Evolutionary conservation across 371 early-diverging fungal genomes (phyloP).

Genomic region (Smittium culicis): DNA sequence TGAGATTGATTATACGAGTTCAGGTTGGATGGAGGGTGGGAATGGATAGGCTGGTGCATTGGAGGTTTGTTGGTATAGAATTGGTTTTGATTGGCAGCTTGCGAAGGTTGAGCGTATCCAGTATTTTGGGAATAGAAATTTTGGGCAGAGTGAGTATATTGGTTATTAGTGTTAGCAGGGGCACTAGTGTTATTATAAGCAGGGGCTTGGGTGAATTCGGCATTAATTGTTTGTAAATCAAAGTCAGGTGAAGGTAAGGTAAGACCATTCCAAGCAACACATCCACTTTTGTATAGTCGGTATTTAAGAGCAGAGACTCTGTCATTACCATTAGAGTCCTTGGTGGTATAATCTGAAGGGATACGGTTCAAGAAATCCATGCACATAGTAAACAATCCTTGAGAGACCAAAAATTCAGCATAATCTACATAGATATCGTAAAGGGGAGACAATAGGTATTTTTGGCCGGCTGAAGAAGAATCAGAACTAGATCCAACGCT

Average conservation of each 20-base stretch:
- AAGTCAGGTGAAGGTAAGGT: slow-evolving; percentile 52
- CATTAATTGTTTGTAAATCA: slow-evolving; percentile 35
- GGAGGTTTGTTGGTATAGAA: neutral
- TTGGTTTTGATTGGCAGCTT: neutral
- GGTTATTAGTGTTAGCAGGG: neutral
- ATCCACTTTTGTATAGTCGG: slow-evolving; percentile 51
- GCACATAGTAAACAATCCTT: slow-evolving; percentile 61
- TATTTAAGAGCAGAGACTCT: slow-evolving; percentile 55
- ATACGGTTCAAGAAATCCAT: slow-evolving; percentile 58
- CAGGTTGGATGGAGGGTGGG: neutral
- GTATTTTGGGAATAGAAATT: slow-evolving; percentile 17
- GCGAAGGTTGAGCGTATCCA: slow-evolving; percentile 12
- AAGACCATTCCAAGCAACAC: slow-evolving; percentile 31
- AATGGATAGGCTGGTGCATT: neutral
- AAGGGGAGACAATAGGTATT: slow-evolving; percentile 48
- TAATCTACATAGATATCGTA: slow-evolving; percentile 80
- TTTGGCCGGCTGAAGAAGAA: neutral
- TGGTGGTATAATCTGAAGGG: slow-evolving; percentile 40
- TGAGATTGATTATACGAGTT: neutral
- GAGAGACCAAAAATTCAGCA: slow-evolving; percentile 56
- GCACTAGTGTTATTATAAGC: neutral
- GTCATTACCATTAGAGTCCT: slow-evolving; percentile 32
- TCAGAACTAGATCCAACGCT: slow-evolving; percentile 19
- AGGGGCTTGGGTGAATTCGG: slow-evolving; percentile 5
- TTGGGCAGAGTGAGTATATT: slow-evolving; percentile 17